phyloP scores from a whole-genome alignment of 2,329 filamentous ascomycete species.

The Calonectria pseudoturangicola region DNA sequence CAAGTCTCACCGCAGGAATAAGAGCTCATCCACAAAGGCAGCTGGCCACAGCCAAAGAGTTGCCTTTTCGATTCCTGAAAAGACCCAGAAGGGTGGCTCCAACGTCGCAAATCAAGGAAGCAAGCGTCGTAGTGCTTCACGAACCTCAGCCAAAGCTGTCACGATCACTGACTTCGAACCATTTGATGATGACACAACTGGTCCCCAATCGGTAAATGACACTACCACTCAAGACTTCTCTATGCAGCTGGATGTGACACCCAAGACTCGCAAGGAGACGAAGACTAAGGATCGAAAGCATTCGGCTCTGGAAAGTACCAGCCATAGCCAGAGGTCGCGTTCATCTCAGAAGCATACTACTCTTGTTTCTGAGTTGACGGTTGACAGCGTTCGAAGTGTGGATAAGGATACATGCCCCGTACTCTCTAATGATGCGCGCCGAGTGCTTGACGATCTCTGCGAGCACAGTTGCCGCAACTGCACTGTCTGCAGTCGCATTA shows the following conservation, averaged over 20 bases:
- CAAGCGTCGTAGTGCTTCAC: slow-evolving; percentile 61
- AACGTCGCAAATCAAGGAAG: slow-evolving; percentile 65
- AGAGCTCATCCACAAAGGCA: slow-evolving; percentile 51
- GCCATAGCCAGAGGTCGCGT: slow-evolving; percentile 53
- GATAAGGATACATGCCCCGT: slow-evolving; percentile 63
- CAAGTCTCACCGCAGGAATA: slow-evolving; percentile 55
- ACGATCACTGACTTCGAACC: slow-evolving; percentile 52
- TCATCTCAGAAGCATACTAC: slow-evolving; percentile 52
- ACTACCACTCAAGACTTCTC: slow-evolving; percentile 58
- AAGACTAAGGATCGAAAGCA: slow-evolving; percentile 47
- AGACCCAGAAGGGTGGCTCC: slow-evolving; percentile 54
- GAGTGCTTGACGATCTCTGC: slow-evolving; percentile 72
- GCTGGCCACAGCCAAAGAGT: slow-evolving; percentile 60
- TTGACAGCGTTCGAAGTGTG: slow-evolving; percentile 50
- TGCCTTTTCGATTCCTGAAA: slow-evolving; percentile 64
- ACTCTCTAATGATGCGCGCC: slow-evolving; percentile 71
- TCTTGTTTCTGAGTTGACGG: slow-evolving; percentile 49
- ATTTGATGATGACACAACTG: slow-evolving; percentile 60
- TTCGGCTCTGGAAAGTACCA: slow-evolving; percentile 47
- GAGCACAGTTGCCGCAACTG: slow-evolving; percentile 75
- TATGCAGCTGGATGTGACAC: slow-evolving; percentile 57
- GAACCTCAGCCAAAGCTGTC: slow-evolving; percentile 48
- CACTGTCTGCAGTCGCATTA: slow-evolving; percentile 74
- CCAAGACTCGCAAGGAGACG: slow-evolving; percentile 50
- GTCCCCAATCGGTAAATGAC: slow-evolving; percentile 58